These are phyloP conservation scores for Casuarina cunninghamiana DNA, from an alignment of 306 rosid species.

Conservation along the genomic window DNA sequence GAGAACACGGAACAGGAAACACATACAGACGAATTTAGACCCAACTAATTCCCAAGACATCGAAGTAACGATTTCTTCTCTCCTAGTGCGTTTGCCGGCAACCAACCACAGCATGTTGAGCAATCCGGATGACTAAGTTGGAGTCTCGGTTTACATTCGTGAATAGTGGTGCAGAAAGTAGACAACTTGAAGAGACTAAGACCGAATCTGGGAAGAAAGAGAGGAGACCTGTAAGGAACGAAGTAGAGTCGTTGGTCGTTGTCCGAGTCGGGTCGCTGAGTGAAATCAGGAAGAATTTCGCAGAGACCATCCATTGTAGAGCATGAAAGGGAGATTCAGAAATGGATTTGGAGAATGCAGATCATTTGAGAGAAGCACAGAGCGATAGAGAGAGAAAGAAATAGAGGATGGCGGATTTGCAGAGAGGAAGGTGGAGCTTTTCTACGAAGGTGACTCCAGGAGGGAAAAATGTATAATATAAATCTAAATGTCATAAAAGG, in stretches of 20 bases:
- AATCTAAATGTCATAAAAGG: not conserved
- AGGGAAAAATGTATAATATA: slow-evolving; percentile 42
- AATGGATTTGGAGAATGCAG: slow-evolving; percentile 37
- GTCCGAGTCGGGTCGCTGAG: slow-evolving; percentile 46
- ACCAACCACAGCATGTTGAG: slow-evolving; percentile 7
- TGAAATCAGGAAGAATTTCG: slow-evolving; percentile 64
- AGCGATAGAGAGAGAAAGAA: slow-evolving; percentile 20
- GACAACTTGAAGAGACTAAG: slow-evolving; percentile 24
- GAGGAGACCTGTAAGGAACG: slow-evolving; percentile 78
- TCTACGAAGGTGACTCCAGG: slow-evolving; percentile 51
- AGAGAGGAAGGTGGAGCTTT: slow-evolving; percentile 63
- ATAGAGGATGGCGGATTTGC: slow-evolving; percentile 54
- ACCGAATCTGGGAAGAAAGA: slow-evolving; percentile 23
- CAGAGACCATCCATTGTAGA: slow-evolving; percentile 48
- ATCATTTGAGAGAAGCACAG: slow-evolving; percentile 28
- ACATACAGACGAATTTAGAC: slow-evolving; percentile 15
- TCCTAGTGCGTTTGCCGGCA: slow-evolving; percentile 7
- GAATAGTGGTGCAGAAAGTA: slow-evolving; percentile 11
- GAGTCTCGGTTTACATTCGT: slow-evolving; percentile 35
- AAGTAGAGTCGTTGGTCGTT: slow-evolving; percentile 81
- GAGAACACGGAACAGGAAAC: not conserved
- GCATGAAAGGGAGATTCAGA: slow-evolving; percentile 27
- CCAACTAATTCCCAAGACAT: slow-evolving; percentile 12
- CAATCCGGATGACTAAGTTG: slow-evolving; percentile 8
- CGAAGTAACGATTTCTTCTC: slow-evolving; percentile 14